Evolutionary conservation across 2,329 filamentous ascomycete species (phyloP).

Genomic region (Penicillium expansum): DNA sequence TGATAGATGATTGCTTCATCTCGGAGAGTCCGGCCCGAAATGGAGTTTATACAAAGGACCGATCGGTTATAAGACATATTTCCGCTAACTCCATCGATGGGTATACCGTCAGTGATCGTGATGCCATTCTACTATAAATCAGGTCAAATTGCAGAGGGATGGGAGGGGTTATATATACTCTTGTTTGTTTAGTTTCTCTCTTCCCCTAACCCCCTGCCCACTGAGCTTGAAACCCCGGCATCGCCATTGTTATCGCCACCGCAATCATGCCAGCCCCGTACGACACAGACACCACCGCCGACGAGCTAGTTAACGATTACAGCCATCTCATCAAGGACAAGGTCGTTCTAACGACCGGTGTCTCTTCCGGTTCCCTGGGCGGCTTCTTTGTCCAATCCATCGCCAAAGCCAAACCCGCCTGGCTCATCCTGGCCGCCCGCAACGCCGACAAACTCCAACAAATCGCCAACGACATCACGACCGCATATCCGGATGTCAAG

Average conservation of each 20-base stretch:
- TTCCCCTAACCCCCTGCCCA: neutral
- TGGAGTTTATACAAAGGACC: neutral
- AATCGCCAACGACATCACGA: slow-evolving; percentile 26
- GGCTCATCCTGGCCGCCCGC: slow-evolving; percentile 43
- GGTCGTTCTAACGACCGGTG: slow-evolving; percentile 43
- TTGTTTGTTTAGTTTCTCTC: neutral
- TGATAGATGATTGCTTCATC: neutral
- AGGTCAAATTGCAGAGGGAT: neutral
- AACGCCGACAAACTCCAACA: slow-evolving; percentile 33
- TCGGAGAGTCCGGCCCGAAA: neutral
- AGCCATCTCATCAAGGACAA: slow-evolving; percentile 25
- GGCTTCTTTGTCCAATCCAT: slow-evolving; percentile 35
- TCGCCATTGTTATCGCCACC: neutral
- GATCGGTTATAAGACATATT: neutral
- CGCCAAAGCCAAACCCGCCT: slow-evolving; percentile 32
- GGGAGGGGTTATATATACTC: neutral
- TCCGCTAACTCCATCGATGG: neutral
- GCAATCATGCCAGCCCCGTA: slow-evolving; percentile 11
- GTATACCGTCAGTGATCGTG: neutral
- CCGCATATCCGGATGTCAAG: slow-evolving; percentile 15
- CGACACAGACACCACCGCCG: slow-evolving; percentile 16
- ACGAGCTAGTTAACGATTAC: slow-evolving; percentile 22
- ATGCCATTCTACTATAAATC: neutral
- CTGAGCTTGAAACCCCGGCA: neutral
- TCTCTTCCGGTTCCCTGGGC: slow-evolving; percentile 40